Percentiles rank a stretch among this genome's conserved stretches.
Conservation (phyloP, 2,329 filamentous ascomycete species). For the Coniochaeta ligniaria region DNA sequence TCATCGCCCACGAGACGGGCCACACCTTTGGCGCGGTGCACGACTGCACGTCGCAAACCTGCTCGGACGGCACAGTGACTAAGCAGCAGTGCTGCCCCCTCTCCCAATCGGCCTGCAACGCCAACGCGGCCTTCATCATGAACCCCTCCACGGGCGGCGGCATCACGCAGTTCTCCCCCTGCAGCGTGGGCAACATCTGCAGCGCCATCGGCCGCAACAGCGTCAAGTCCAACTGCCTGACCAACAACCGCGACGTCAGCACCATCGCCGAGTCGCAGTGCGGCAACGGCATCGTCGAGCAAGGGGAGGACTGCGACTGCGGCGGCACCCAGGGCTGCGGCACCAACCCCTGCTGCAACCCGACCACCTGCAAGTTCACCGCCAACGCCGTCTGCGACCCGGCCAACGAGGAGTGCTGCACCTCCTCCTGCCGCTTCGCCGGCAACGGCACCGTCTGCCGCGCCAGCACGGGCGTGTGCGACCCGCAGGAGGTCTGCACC, state of each 20-base stretch:
- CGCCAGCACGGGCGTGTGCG: slow-evolving; percentile 70
- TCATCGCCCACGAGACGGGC: slow-evolving; percentile 89
- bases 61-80: slow-evolving; percentile 48
- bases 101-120: slow-evolving; percentile 60
- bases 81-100: slow-evolving; percentile 72
- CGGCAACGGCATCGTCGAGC: slow-evolving; percentile 94
- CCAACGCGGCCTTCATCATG: slow-evolving; percentile 81
- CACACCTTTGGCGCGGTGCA: slow-evolving; percentile 96
- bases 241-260: slow-evolving; percentile 75
- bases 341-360: slow-evolving; percentile 74
- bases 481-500: slow-evolving; percentile 76
- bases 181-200: slow-evolving; percentile 90
- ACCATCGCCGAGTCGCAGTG: slow-evolving; percentile 81
- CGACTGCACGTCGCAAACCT: slow-evolving; percentile 71
- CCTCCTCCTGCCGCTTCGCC: slow-evolving; percentile 57
- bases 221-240: slow-evolving; percentile 70
- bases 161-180: slow-evolving; percentile 77
- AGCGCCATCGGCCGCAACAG: slow-evolving; percentile 71
- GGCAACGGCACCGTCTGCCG: slow-evolving; percentile 70
- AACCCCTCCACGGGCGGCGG: slow-evolving; percentile 75
- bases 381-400: slow-evolving; percentile 70
- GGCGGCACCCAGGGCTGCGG: slow-evolving; percentile 68
- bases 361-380: slow-evolving; percentile 80
- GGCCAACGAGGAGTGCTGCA: slow-evolving; percentile 77
- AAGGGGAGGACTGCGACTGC: slow-evolving; percentile 92